These are phyloP conservation scores for Acmispon strigosus DNA, from an alignment of 306 rosid genomes.

Conservation along the genomic window DNA sequence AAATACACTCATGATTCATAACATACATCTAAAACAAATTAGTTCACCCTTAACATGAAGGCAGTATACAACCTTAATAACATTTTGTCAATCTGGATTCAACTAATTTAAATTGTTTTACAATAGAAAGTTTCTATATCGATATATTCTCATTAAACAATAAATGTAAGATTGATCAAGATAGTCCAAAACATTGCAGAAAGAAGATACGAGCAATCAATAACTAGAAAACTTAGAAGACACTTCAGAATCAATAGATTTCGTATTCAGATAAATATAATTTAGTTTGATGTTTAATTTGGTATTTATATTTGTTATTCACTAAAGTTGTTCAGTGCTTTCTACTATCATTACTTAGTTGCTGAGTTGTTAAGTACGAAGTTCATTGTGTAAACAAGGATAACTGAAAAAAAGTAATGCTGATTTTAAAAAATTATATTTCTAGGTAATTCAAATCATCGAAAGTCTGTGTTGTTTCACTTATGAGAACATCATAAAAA, in stretches of 20 bases:
- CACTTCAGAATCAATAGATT: not conserved
- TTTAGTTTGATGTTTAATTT: not conserved
- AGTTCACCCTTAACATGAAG: not conserved
- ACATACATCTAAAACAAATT: not conserved
- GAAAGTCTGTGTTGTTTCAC: not conserved
- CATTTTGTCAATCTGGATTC: not conserved
- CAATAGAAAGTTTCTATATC: not conserved
- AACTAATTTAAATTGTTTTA: not conserved
- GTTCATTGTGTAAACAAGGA: not conserved
- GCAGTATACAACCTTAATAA: not conserved
- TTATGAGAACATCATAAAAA: not conserved
- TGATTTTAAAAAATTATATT: not conserved
- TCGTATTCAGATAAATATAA: not conserved
- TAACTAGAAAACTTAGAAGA: not conserved
- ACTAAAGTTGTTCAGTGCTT: not conserved
- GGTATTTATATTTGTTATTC: not conserved
- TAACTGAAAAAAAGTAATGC: not conserved
- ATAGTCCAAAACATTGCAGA: not conserved
- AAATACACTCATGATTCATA: not conserved
- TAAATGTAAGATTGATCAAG: not conserved
- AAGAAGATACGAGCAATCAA: not conserved
- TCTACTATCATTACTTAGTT: not conserved
- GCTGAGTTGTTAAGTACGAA: not conserved
- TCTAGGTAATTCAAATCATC: conserved; percentile 12
- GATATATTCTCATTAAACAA: not conserved